phyloP scores from a whole-genome alignment of 208 protist genomes.

The Trypanosoma platydactyli region DNA sequence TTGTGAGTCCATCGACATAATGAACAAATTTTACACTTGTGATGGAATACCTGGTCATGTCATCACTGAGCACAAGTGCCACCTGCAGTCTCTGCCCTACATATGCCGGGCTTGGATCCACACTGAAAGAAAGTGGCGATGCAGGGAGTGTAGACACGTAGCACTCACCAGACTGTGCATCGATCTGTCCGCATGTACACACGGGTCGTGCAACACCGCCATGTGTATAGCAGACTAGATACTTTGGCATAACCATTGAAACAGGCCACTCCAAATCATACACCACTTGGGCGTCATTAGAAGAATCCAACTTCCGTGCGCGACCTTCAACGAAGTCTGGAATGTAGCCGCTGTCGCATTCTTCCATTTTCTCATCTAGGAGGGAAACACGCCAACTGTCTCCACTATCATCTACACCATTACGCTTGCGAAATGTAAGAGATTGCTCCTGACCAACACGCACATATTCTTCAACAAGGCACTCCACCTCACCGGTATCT shows the following conservation, averaged over 20 bases:
- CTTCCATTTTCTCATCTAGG: constrained; percentile 42
- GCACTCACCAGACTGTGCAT: constrained; percentile 63
- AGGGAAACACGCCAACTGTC: constrained; percentile 85
- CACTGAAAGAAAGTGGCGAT: constrained; percentile 49
- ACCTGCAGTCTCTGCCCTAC: constrained; percentile 82
- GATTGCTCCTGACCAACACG: constrained; percentile 59
- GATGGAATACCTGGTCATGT: constrained; percentile 54
- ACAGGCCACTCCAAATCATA: constrained; percentile 86
- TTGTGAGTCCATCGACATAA: constrained; percentile 53
- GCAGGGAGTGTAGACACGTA: constrained; percentile 53
- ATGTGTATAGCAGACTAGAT: constrained; percentile 85
- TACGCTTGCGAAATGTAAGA: constrained; percentile 60
- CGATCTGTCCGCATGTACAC: constrained; percentile 85
- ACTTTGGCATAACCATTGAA: constrained; percentile 46
- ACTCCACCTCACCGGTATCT: constrained; percentile 57
- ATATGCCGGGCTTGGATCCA: constrained; percentile 66
- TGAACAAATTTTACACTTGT: constrained; percentile 71
- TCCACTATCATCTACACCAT: constrained; percentile 39
- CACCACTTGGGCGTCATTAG: constrained; percentile 50
- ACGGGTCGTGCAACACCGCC: constrained; percentile 46
- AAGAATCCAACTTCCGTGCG: constrained; percentile 25
- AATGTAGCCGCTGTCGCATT: constrained; percentile 60
- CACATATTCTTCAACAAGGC: constrained; percentile 51
- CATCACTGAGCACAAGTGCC: constrained; percentile 23
- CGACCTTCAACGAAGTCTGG: constrained; percentile 51